These are phyloP conservation scores for Tulasnella sp. DNA, from an alignment of 768 basidiomycete species.

Conservation along the genomic window DNA sequence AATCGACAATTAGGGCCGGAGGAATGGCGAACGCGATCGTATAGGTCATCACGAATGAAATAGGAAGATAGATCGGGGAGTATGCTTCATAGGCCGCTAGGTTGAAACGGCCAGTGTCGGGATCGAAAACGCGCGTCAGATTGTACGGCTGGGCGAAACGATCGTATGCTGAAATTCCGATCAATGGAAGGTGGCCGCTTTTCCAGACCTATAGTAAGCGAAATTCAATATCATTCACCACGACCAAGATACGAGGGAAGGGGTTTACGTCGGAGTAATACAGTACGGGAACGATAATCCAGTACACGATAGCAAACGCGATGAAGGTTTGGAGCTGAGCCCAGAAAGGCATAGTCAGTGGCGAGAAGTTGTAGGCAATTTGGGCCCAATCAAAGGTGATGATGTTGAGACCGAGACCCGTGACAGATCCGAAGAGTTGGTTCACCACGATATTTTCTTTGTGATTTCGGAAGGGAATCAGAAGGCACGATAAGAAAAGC, in stretches of 20 bases:
- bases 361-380: conserved; percentile 56
- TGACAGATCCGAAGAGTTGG: conserved; percentile 76
- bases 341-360: conserved; percentile 90
- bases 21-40: conserved; percentile 31
- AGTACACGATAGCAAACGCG: conserved; percentile 84
- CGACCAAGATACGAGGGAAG: neutral
- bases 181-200: conserved; percentile 34
- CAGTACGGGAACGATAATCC: conserved; percentile 81
- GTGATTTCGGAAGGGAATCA: neutral
- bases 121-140: conserved; percentile 27
- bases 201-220: conserved; percentile 26
- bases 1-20: conserved; percentile 33
- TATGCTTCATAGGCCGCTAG: conserved; percentile 32
- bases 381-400: conserved; percentile 91
- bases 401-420: conserved; percentile 79
- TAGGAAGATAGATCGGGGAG: conserved; percentile 36
- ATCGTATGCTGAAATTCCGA: conserved; percentile 28
- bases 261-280: conserved; percentile 79
- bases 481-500: neutral
- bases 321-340: conserved; percentile 79
- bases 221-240: neutral
- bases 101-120: conserved; percentile 25
- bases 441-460: conserved; percentile 74
- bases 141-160: conserved; percentile 33
- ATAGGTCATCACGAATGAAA: conserved; percentile 32